These are phyloP conservation scores for Iberis pinnata DNA, from an alignment of 345 rosid species.

Conservation along the genomic window DNA sequence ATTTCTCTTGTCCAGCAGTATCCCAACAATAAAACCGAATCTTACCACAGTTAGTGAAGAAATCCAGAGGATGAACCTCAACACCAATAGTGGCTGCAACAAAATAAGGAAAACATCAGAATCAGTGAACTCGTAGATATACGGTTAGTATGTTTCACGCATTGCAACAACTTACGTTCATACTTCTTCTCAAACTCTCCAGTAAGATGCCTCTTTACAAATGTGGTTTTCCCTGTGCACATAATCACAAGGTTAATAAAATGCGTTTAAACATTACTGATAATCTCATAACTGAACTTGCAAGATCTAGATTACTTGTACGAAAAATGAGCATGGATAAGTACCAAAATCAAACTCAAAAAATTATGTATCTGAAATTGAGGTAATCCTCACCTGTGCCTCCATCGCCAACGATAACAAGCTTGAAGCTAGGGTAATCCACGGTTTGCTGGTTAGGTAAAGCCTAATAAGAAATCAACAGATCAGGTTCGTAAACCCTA, in stretches of 20 bases:
- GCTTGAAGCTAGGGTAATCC: slow-evolving; percentile 81
- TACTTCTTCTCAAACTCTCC: slow-evolving; percentile 78
- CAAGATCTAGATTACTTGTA: neutral
- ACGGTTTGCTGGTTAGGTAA: slow-evolving; percentile 69
- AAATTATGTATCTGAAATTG: neutral
- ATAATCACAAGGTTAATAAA: no score
- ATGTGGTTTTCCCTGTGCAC: slow-evolving; percentile 69
- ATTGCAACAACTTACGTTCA: slow-evolving; percentile 42
- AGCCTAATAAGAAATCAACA: slow-evolving; percentile 40
- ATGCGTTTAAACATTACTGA: no score
- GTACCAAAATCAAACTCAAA: neutral
- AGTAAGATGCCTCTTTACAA: slow-evolving; percentile 66
- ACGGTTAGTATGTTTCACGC: neutral
- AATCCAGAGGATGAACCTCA: slow-evolving; percentile 95
- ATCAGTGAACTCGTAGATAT: neutral
- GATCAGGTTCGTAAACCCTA: no score
- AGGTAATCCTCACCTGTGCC: slow-evolving; percentile 63
- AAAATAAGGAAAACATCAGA: neutral
- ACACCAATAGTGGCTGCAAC: slow-evolving; percentile 90
- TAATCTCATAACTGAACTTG: neutral
- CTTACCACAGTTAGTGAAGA: slow-evolving; percentile 91
- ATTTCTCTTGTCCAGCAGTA: slow-evolving; percentile 96
- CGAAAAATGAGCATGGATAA: neutral
- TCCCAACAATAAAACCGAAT: slow-evolving; percentile 97
- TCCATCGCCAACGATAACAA: slow-evolving; percentile 86